Percentiles rank a stretch among this genome's conserved stretches.
Evolutionary conservation across 768 basidiomycete species (phyloP).

Genomic region (Podaxis sp.): DNA sequence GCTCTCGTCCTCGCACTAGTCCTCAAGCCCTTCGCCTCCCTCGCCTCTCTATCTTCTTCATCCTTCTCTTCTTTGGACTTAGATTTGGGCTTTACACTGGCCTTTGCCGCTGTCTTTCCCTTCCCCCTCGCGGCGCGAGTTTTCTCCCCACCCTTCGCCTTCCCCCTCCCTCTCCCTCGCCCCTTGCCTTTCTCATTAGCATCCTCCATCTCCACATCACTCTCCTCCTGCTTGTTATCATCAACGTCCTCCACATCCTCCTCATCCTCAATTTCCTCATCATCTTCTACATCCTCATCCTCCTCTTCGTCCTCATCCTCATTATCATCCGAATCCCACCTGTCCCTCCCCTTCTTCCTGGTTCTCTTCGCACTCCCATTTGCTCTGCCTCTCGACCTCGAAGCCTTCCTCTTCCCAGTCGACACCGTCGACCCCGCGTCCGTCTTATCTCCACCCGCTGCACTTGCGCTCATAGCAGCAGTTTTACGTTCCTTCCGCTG

Average conservation of each 20-base stretch:
- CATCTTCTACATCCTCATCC: neutral
- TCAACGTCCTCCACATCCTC: neutral
- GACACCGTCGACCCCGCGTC: conserved; percentile 1
- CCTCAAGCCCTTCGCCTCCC: conserved; percentile 10
- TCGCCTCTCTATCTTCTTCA: conserved; percentile 10
- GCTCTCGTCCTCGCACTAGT: conserved; percentile 11
- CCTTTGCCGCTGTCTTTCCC: neutral
- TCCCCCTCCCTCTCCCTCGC: neutral
- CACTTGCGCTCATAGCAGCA: conserved; percentile 23
- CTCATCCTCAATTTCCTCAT: neutral
- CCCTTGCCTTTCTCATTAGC: neutral
- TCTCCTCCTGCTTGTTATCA: neutral
- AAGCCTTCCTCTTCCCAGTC: conserved; percentile 10
- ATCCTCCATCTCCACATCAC: conserved; percentile 14
- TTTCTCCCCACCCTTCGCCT: neutral
- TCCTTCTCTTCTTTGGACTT: conserved; percentile 3
- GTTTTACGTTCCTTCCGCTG: conserved; percentile 54
- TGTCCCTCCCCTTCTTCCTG: conserved; percentile 15
- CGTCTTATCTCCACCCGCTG: neutral
- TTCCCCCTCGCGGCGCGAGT: neutral
- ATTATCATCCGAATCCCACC: conserved; percentile 14
- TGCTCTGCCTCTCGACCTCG: neutral
- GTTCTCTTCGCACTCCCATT: conserved; percentile 15
- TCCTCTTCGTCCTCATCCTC: conserved; percentile 4
- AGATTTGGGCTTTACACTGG: neutral